These are phyloP conservation scores for Ajuga chamaepitys DNA, from an alignment of 257 asterid species.

Conservation along the genomic window DNA sequence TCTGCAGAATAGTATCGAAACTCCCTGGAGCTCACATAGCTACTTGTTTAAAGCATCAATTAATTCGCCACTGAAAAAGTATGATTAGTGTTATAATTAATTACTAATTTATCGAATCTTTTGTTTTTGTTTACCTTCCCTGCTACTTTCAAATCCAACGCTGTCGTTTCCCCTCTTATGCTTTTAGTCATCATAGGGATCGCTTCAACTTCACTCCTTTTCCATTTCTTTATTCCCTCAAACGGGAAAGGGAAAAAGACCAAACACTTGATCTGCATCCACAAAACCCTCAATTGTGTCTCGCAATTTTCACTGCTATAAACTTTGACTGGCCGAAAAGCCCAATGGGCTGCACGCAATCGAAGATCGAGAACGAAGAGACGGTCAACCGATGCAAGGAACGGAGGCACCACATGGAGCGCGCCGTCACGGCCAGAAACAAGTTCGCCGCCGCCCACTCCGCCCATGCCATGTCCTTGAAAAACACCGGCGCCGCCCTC, in stretches of 20 bases:
- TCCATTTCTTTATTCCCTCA: constrained; percentile 9
- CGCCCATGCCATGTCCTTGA: constrained; percentile 69
- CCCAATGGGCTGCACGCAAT: constrained; percentile 81
- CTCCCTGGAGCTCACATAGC: constrained; percentile 1
- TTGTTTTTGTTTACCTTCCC: constrained; percentile 1
- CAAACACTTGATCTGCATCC: constrained; percentile 17
- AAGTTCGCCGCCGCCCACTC: constrained; percentile 96
- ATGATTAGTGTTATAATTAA: background rate
- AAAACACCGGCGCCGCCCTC: constrained; percentile 91
- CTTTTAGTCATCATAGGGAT: constrained; percentile 15
- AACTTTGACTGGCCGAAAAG: background rate
- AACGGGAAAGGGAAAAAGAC: background rate
- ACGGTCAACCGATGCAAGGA: constrained; percentile 83
- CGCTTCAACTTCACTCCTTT: constrained; percentile 21
- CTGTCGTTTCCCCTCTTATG: constrained; percentile 5
- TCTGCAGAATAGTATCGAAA: constrained; percentile 10
- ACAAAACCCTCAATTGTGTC: constrained; percentile 10
- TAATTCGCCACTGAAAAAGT: background rate
- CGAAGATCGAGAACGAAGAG: constrained; percentile 93
- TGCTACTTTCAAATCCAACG: constrained; percentile 12
- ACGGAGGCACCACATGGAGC: constrained; percentile 73
- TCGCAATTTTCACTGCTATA: background rate
- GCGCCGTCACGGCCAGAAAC: constrained; percentile 73
- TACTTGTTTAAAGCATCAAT: background rate
- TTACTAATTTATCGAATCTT: constrained; percentile 11